phyloP scores from a whole-genome alignment of 2,329 filamentous ascomycete species.

The Ploettnerulaceae sp. region DNA sequence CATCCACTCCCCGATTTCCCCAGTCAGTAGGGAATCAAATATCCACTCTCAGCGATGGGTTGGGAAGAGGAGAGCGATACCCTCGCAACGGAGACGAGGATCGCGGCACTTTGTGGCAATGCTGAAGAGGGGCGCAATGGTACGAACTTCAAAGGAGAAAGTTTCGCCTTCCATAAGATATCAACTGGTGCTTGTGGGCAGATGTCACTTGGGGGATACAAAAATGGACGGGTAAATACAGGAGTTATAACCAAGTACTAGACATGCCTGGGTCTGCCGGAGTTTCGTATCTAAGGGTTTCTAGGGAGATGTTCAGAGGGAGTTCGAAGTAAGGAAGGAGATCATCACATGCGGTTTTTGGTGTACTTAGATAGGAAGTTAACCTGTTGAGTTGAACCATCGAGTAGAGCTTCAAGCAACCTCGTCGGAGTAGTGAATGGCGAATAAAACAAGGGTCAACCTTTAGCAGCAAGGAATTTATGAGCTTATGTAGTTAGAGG shows the following conservation, averaged over 20 bases:
- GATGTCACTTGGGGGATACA: neutral
- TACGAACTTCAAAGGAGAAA: constrained; percentile 35
- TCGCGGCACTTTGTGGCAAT: constrained; percentile 62
- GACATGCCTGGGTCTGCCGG: constrained; percentile 1
- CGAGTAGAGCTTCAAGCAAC: constrained; percentile 14
- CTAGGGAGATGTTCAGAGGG: constrained; percentile 42
- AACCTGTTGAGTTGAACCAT: constrained; percentile 13
- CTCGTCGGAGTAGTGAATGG: constrained; percentile 18
- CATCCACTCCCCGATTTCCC: constrained; percentile 24
- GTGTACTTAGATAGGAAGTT: constrained; percentile 10
- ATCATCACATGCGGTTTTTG: constrained; percentile 16
- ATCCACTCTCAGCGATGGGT: constrained; percentile 61
- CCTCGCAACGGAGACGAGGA: constrained; percentile 49
- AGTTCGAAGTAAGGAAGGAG: constrained; percentile 49
- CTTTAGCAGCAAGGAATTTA: constrained; percentile 41
- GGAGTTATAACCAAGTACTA: constrained; percentile 6
- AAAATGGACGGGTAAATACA: neutral
- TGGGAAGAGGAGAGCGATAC: constrained; percentile 55
- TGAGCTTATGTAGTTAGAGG: constrained; percentile 7
- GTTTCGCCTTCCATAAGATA: constrained; percentile 13
- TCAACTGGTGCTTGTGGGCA: neutral
- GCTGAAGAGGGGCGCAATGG: constrained; percentile 58
- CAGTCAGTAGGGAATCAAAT: constrained; percentile 47
- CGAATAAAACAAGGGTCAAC: constrained; percentile 44
- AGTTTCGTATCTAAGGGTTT: constrained; percentile 40